Base-by-base conservation (phyloP, 1,284 basidiomycete genomes). In the Hymenochaete sp. region DNA sequence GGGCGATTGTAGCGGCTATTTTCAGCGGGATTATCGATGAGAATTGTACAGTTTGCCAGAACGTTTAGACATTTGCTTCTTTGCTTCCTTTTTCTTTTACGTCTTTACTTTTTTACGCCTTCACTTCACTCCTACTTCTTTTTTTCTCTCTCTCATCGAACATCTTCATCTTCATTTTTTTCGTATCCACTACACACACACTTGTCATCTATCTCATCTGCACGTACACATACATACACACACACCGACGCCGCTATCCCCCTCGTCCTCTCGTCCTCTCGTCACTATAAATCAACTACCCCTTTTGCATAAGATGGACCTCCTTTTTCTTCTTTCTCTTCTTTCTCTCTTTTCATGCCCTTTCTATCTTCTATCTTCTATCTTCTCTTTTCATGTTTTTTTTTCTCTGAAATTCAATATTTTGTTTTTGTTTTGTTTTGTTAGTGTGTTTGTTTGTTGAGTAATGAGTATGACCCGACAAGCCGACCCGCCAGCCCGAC, bases 21-120 rank as follows among this genome's bases (percentile, higher is more conserved):
- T 73, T 85, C 67, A 79, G 73, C 51, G 65, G 70, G 51, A 66
- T 57, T 53, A 62, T 83, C 57, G 68, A 70, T 53, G 62, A 82
- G 59, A 66, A 73, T 52, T 87, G 83, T 69, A 65, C 71, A 41
- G 65, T 87, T 57, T 87, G 83, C 37, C 48, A 49, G 39, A 45
- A 37, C 38, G 42, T 49, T 35, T 49, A 45, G 35, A n/a, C 32
- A 6, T 6, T n/a, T 5, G 5, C 8, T 19, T 8, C 28, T 14
- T 31, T 31, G 14, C 14, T 31, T 31, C 28, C 9, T 16, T 35
- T 35, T 35, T n/a, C 13, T 19, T 35, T n/a, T 35, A 16, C 21
- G 6, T 16, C 5, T 16, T 35, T 5, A n/a, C 8, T 8, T 5
- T 5, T 6, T 35, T 19, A 35, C 21, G 28, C 9, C 28, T 9